phyloP scores from a whole-genome alignment of 2,329 filamentous ascomycete species.

The Oidium heveae region DNA sequence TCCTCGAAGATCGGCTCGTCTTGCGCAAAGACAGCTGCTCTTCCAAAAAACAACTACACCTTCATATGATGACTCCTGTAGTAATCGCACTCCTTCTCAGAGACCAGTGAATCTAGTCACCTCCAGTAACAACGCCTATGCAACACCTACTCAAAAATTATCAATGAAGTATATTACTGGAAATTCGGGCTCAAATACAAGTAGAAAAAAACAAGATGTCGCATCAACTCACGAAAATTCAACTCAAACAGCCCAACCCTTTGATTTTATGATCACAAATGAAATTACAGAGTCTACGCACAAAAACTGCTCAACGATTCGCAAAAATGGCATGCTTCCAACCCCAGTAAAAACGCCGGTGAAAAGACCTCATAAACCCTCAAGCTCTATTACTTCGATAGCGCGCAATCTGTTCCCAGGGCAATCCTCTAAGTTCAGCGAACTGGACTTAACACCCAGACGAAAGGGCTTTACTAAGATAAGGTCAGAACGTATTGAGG shows the following conservation, averaged over 20 bases:
- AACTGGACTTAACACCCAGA: slow-evolving; percentile 25
- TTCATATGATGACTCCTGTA: not conserved
- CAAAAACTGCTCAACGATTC: slow-evolving; percentile 1
- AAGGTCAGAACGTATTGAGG: slow-evolving; percentile 44
- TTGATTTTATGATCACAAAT: not conserved
- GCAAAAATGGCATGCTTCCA: slow-evolving; percentile 32
- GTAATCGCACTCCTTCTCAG: slow-evolving; percentile 3
- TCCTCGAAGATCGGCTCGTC: slow-evolving; percentile 31
- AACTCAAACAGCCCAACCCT: slow-evolving; percentile 4
- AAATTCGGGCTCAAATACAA: slow-evolving; percentile 16
- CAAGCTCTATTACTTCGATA: slow-evolving; percentile 25
- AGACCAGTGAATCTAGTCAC: slow-evolving; percentile 4
- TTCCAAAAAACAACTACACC: not conserved
- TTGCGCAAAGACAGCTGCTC: slow-evolving; percentile 18
- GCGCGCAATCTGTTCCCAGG: slow-evolving; percentile 36
- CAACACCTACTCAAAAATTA: slow-evolving; percentile 10
- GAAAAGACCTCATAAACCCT: slow-evolving; percentile 23
- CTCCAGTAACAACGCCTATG: slow-evolving; percentile 4
- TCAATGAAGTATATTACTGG: slow-evolving; percentile 8
- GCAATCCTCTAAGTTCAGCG: slow-evolving; percentile 4
- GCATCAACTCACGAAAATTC: slow-evolving; percentile 16
- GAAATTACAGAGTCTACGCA: not conserved
- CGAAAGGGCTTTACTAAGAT: slow-evolving; percentile 31
- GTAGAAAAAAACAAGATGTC: slow-evolving; percentile 22
- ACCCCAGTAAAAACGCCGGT: slow-evolving; percentile 58